Conservation (phyloP, 257 asterid genomes). For the Plectranthus barbatus region DNA sequence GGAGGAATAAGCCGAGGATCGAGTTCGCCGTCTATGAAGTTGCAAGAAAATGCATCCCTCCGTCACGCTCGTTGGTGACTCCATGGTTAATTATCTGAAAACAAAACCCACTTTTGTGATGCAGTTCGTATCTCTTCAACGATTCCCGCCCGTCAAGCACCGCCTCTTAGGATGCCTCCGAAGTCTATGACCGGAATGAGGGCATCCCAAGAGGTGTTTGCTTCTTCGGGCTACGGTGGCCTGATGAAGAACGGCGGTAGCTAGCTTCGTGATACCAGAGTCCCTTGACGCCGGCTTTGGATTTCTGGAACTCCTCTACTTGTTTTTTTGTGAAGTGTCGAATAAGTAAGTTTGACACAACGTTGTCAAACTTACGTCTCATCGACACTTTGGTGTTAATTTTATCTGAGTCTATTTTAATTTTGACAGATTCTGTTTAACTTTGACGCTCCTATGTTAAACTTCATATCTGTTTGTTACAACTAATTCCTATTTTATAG, state of each 20-base stretch:
- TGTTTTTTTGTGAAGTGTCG: too few species aligned
- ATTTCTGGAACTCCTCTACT: constrained; percentile 40
- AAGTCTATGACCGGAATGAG: constrained; percentile 45
- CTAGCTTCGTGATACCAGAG: constrained; percentile 49
- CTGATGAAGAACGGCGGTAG: constrained; percentile 49
- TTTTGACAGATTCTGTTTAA: too few species aligned
- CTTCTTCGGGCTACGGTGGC: constrained; percentile 8
- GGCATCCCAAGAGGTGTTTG: not conserved
- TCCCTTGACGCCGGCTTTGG: constrained; percentile 66
- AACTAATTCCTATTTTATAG: too few species aligned
- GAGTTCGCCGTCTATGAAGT: constrained; percentile 30
- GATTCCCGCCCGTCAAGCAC: constrained; percentile 15
- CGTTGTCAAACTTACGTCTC: too few species aligned
- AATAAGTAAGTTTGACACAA: too few species aligned
- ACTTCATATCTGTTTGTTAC: too few species aligned
- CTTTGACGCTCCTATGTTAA: too few species aligned
- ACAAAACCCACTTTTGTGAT: constrained; percentile 57
- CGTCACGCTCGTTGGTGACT: constrained; percentile 42
- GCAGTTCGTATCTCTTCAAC: constrained; percentile 45
- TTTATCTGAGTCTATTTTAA: too few species aligned
- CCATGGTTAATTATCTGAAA: constrained; percentile 72
- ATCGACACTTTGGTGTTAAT: too few species aligned
- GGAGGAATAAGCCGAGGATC: constrained; percentile 39
- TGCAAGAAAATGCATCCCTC: constrained; percentile 65
- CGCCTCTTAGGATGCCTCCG: constrained; percentile 22